Evolutionary conservation across 2,329 filamentous ascomycete species (phyloP).

Genomic region (Massarina eburnea): DNA sequence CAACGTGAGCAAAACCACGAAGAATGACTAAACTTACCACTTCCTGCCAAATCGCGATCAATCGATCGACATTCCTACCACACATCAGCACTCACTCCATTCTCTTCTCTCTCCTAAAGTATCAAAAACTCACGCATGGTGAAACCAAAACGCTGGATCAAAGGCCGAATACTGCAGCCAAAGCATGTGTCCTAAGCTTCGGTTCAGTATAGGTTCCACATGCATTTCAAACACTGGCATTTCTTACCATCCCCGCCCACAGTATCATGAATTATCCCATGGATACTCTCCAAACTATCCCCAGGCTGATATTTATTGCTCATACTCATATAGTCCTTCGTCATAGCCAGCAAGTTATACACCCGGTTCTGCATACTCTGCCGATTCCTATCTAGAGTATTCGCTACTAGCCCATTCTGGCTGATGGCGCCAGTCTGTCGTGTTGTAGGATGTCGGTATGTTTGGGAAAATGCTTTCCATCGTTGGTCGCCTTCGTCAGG

Average conservation of each 20-base stretch:
- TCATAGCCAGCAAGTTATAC: constrained; percentile 65
- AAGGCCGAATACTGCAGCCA: constrained; percentile 74
- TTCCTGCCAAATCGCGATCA: constrained; percentile 76
- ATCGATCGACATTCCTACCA: constrained; percentile 67
- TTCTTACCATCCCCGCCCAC: constrained; percentile 26
- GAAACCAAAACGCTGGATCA: constrained; percentile 77
- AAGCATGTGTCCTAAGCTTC: constrained; percentile 50
- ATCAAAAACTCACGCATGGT: constrained; percentile 56
- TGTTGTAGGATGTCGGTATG: constrained; percentile 5
- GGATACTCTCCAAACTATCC: constrained; percentile 31
- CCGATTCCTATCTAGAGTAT: constrained; percentile 63
- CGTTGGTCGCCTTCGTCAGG: not conserved
- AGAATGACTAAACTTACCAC: constrained; percentile 41
- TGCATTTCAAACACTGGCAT: no score
- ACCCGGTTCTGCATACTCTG: constrained; percentile 54
- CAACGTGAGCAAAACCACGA: not conserved
- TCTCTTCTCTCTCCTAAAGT: not conserved
- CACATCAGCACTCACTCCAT: not conserved
- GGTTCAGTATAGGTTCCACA: no score
- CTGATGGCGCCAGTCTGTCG: constrained; percentile 17
- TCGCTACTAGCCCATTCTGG: constrained; percentile 23
- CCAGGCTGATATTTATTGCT: constrained; percentile 66
- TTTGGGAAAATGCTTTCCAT: not conserved
- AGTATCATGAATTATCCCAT: constrained; percentile 31
- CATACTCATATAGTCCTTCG: constrained; percentile 48